Base-by-base conservation (phyloP, 345 rosid genomes). In the Rhodamnia rubescens region DNA sequence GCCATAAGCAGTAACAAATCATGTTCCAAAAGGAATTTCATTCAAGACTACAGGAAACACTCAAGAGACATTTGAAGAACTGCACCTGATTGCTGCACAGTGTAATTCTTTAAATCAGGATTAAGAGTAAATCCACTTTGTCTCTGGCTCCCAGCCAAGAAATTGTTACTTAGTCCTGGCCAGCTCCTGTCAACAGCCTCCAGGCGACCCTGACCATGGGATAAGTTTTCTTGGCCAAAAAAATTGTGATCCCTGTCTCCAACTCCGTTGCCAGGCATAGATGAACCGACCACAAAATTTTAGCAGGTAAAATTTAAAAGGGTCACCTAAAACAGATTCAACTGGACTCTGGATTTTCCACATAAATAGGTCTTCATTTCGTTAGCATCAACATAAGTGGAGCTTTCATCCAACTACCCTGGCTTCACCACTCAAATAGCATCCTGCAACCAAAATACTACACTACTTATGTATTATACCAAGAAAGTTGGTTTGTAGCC, bases 191-290 rank as follows among this genome's bases (percentile, higher is more conserved):
- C 88, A 44, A 84, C 86, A 75, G 85, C 61, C 56, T 80, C 90
- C 47, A 85, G 85, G 36, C 86, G 85, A 81, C 86, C 86, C 85
- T 89, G 91, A 81, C 89, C 85, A 81, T 86, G 90, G 69, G 88
- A 85, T 80, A 84, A 83, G 86, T 89, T 88, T 53, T 86, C 91
- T 86, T 89, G 89, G 85, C 88, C 91, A 81, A 88, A 91, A n/a
- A 87, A 85, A 87, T 86, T 85, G 90, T 75, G 83, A 87, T 90
- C 82, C 69, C 92, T 88, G 84, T 90, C 88, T 85, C 89, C 91
- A 87, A 85, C 82, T 87, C 85, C 87, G 88, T 90, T 86, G 86
- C 86, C 92, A 90, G 91, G 95, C 93, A 93, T 92, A 90, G 88
- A 91, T 90, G 84, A 87, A 61, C 47, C 78, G 24, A 69, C 78